Base-by-base conservation (phyloP, 2,329 filamentous ascomycete genomes). In the Calonectria montana region DNA sequence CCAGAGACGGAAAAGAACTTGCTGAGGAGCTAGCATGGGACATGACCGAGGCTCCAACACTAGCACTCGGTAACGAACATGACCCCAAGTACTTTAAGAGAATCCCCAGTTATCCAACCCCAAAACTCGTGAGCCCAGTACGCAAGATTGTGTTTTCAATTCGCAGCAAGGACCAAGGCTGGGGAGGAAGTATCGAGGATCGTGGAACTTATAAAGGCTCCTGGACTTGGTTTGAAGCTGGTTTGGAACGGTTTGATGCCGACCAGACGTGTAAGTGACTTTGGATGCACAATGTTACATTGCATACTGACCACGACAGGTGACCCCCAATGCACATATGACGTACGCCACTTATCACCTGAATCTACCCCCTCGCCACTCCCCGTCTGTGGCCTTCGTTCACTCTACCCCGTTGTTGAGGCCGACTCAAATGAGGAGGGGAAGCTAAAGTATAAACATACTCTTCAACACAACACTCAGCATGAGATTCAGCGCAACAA, bases 141-240 rank as follows among this genome's bases (percentile, higher is more conserved):
- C 87, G 89, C 41, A 92, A 91, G 80, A 85, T 93, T 23, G 87
- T 91, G 25, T 93, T 93, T 79, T 88, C 86, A 6, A 85, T 91
- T 47, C 81, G 80, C 13, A 90, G 88, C 78, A 84, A 81, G 59
- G 91, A 93, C 73, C 91, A 93, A 74, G 91, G 91, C 4, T 91
- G 86, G 86, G 85, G 86, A 37, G 84, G 85, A 16, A 72, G 81
- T 0, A 1, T 0, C 0, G 73, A 50, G 2, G 74, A 81, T 47
- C 78, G 77, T 2, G 84, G 84, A 2, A 85, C 85, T 1, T 92
- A 87, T 67, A 74, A 79, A 0, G 83, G 81, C 2, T 89, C 91
- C 0, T 91, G 83, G 81, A 91, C 91, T 0, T 93, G 91, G 91
- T 92, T 92, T 70, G 91, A 92, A 67, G 89, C 86, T 18, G 91